Conservation (phyloP, 352 stramenopile species). For the Blastocystis sp. region DNA sequence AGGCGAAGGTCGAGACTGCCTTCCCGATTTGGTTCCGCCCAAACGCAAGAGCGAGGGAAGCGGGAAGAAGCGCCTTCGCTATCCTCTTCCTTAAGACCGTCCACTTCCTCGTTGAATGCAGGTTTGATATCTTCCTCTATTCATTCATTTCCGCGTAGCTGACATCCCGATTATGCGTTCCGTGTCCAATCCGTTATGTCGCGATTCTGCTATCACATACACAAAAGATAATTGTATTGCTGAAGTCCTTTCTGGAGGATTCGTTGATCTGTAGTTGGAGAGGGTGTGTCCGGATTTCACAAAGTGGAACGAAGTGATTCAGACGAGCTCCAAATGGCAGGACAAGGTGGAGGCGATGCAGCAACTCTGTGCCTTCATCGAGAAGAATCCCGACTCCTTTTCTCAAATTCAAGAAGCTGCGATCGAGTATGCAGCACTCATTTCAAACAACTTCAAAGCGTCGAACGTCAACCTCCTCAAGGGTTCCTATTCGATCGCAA, state of each 20-base stretch:
- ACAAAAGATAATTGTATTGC: conserved; percentile 59
- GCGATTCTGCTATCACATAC: conserved; percentile 7
- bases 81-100: neutral
- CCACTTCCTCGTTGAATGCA: neutral
- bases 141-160: neutral
- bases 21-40: conserved; percentile 16
- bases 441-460: conserved; percentile 57
- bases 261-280: conserved; percentile 21
- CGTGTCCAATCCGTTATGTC: conserved; percentile 38
- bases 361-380: conserved; percentile 15
- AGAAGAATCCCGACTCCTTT: conserved; percentile 6
- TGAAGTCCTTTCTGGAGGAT: neutral
- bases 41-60: neutral
- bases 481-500: conserved; percentile 14
- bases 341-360: conserved; percentile 51
- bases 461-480: conserved; percentile 69
- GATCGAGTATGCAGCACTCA: conserved; percentile 18
- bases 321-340: conserved; percentile 43
- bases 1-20: conserved; percentile 21
- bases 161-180: neutral
- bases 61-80: neutral
- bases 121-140: neutral
- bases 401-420: conserved; percentile 28
- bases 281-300: conserved; percentile 27
- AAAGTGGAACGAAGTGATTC: conserved; percentile 27